phyloP scores from a whole-genome alignment of 495 filamentous ascomycete genomes.

The Penicillium subrubescens region DNA sequence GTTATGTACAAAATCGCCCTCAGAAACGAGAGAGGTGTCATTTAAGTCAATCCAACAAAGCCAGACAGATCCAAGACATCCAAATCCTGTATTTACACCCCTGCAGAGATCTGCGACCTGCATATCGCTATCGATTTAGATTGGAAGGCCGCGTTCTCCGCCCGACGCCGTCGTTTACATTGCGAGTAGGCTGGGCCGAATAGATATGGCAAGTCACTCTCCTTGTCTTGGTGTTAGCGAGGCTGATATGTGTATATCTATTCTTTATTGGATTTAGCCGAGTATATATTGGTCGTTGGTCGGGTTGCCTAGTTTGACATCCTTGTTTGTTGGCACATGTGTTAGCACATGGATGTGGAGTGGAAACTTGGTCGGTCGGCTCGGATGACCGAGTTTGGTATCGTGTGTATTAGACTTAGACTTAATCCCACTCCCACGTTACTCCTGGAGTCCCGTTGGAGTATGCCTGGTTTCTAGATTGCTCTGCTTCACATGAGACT shows the following conservation, averaged over 20 bases:
- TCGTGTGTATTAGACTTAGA: background rate
- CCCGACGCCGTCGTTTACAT: constrained; percentile 5
- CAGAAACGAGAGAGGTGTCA: background rate
- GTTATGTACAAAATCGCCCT: background rate
- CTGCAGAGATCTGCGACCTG: constrained; percentile 29
- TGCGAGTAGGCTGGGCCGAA: background rate
- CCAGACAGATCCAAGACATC: constrained; percentile 2
- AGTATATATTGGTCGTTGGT: background rate
- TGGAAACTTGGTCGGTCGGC: background rate
- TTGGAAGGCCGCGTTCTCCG: constrained; percentile 20
- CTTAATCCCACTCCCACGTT: background rate
- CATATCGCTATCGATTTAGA: constrained; percentile 20
- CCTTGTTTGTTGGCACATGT: background rate
- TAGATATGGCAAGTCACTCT: background rate
- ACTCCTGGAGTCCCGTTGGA: background rate
- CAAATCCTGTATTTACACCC: constrained; percentile 15
- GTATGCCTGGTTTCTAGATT: background rate
- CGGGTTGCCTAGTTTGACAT: background rate
- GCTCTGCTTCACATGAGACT: too few species aligned
- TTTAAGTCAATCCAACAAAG: background rate
- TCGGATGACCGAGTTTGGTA: background rate
- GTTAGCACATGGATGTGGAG: background rate
- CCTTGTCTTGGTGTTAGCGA: background rate
- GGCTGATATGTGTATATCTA: background rate
- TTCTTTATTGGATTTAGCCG: background rate